phyloP scores from a whole-genome alignment of 2,329 filamentous ascomycete species.

The Amauroascus niger region DNA sequence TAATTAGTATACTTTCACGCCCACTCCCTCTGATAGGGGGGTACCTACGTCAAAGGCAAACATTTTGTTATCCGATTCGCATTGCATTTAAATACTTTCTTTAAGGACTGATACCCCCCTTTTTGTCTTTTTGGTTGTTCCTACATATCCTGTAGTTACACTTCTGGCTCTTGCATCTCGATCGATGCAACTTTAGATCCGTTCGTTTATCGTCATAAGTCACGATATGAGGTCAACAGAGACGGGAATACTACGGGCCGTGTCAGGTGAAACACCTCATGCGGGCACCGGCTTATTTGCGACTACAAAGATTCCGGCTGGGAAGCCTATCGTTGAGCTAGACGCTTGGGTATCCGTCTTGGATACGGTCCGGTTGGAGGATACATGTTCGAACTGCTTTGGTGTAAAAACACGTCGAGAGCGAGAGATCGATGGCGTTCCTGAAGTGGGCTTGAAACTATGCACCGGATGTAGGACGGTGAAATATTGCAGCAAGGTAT shows the following conservation, averaged over 20 bases:
- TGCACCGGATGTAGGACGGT: constrained; percentile 51
- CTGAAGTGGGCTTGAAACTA: constrained; percentile 36
- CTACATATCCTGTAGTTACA: not conserved
- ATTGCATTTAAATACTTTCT: no score
- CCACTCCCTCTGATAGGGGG: not conserved
- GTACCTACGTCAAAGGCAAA: not conserved
- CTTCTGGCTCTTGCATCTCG: no score
- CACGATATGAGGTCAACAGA: not conserved
- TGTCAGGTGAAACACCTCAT: constrained; percentile 13
- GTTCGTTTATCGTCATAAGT: not conserved
- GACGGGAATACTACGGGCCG: not conserved
- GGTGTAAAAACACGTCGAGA: constrained; percentile 27
- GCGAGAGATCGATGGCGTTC: constrained; percentile 16
- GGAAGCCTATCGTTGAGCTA: constrained; percentile 42
- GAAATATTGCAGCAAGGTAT: constrained; percentile 52
- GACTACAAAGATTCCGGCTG: constrained; percentile 38
- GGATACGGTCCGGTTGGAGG: constrained; percentile 42
- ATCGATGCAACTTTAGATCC: not conserved
- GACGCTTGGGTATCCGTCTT: constrained; percentile 39
- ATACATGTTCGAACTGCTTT: constrained; percentile 52
- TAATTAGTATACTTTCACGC: not conserved
- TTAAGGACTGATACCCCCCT: no score
- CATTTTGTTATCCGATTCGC: not conserved
- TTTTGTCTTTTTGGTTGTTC: not conserved
- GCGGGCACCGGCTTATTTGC: constrained; percentile 50